Evolutionary conservation across 768 basidiomycete species (phyloP).

Genomic region (Auriscalpium orientale): DNA sequence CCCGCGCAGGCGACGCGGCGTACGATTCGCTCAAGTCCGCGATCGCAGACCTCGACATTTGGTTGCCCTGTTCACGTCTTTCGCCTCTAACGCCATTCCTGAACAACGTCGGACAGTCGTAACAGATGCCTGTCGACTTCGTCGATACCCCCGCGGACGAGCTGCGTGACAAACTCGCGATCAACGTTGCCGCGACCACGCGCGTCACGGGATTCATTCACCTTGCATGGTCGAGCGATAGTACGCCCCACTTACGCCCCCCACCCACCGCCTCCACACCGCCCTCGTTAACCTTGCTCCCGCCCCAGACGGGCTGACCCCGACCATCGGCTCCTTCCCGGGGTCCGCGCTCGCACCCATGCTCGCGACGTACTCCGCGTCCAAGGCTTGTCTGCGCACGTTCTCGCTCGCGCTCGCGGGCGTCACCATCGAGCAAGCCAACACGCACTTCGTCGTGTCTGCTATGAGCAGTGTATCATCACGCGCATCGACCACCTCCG

Average conservation of each 20-base stretch:
- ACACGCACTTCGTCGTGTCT: conserved; percentile 96
- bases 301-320: conserved; percentile 65
- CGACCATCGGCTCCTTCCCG: conserved; percentile 90
- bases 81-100: no score
- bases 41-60: conserved; percentile 52
- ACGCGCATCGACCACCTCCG: conserved; percentile 63
- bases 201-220: conserved; percentile 71
- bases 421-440: conserved; percentile 75
- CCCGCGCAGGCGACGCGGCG: conserved; percentile 41
- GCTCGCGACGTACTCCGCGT: conserved; percentile 88
- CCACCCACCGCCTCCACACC: neutral
- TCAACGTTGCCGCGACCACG: conserved; percentile 80
- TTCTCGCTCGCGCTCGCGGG: conserved; percentile 83
- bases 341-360: conserved; percentile 84
- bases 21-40: conserved; percentile 43
- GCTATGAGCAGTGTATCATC: conserved; percentile 76
- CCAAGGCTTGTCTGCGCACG: conserved; percentile 83
- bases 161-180: conserved; percentile 72
- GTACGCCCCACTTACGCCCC: no score
- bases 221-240: conserved; percentile 79
- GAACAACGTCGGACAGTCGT: conserved; percentile 94
- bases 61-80: conserved; percentile 83
- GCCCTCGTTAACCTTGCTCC: neutral
- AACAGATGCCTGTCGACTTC: conserved; percentile 78
- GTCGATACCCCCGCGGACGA: conserved; percentile 69